phyloP scores from a whole-genome alignment of 805 yeast genomes.

The Wickerhamiella spandovensis region DNA sequence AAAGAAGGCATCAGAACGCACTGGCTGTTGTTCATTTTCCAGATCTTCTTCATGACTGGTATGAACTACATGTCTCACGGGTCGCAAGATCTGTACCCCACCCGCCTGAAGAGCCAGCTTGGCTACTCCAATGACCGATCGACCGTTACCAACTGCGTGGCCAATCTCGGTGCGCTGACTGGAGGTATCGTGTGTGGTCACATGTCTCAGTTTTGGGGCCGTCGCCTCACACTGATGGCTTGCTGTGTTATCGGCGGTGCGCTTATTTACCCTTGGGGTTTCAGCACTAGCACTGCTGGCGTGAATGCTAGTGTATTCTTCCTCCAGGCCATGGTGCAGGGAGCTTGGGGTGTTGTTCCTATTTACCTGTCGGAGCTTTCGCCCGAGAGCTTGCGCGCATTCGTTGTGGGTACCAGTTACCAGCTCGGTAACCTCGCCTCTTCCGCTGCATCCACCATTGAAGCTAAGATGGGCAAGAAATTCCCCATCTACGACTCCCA shows the following conservation, averaged over 20 bases:
- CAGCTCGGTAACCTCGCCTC: constrained; percentile 65
- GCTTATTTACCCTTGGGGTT: constrained; percentile 50
- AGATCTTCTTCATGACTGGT: constrained; percentile 50
- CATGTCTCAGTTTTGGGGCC: constrained; percentile 42
- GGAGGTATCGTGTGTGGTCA: constrained; percentile 56
- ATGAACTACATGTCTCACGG: constrained; percentile 65
- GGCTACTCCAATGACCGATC: constrained; percentile 32
- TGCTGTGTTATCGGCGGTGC: constrained; percentile 45
- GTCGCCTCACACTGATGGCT: constrained; percentile 42
- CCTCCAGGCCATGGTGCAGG: constrained; percentile 53
- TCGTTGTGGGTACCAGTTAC: constrained; percentile 48
- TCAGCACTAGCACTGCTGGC: constrained; percentile 30
- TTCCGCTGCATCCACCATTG: constrained; percentile 59
- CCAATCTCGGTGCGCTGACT: constrained; percentile 51
- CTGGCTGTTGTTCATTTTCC: constrained; percentile 48
- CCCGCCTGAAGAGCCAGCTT: constrained; percentile 43
- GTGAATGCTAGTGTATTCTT: constrained; percentile 50
- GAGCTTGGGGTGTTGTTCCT: constrained; percentile 64
- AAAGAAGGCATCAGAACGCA: constrained; percentile 32
- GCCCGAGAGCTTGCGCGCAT: constrained; percentile 49
- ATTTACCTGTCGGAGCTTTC: constrained; percentile 53
- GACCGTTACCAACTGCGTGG: constrained; percentile 49
- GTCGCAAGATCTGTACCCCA: constrained; percentile 61
- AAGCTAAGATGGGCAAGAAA: constrained; percentile 43
- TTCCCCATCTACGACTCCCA: constrained; percentile 37